Evolutionary conservation across 1,284 basidiomycete genomes (phyloP), one percentile per base, ranked within the genome.

Genomic region (Caloboletus firmus): DNA sequence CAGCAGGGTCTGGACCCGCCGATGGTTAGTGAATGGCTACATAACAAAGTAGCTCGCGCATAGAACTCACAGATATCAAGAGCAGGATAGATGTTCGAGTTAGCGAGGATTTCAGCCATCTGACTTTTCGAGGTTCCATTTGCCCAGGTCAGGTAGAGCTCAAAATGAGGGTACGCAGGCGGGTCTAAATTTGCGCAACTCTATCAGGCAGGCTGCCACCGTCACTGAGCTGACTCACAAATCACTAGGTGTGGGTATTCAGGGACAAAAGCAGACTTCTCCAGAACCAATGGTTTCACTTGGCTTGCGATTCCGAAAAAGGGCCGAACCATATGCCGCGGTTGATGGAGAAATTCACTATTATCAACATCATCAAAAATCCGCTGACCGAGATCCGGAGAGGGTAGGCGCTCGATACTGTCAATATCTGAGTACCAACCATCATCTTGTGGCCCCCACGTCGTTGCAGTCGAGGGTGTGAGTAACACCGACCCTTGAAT

Each of bases 401-500:
- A 68, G 2, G 71, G 72, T 11, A 69, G 28, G 17, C 58, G 47
- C 20, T 57, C 50, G 10, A 55, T 57, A 13, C 49, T 64, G 22
- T 9, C 10, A 9, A 49, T 49, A 7, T 61, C 57, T n/a, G 62
- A 61, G 35, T 51, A 52, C 53, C 53, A 36, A 36, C 59, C 60
- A 26, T 61, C 55, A 35, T 70, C 59, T 26, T 51, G 63, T 54
- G 62, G 63, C 31, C 64, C 72, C 72, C 71, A 73, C 42, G 59
- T 65, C 10, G 73, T 75, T 11, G 67, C 70, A 32, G 72, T 72
- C 9, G 75, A 72, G 2, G 79, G 76, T 10, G 82, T 85, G 50
- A 81, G 72, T 52, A 76, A 76, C 12, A 86, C 83, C 3, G 85
- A 87, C 13, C 82, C 84, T 59, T 77, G 71, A 37, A 76, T 56